Conservation (phyloP, 1,284 basidiomycete species). For the Cystobasidium pallidum region DNA sequence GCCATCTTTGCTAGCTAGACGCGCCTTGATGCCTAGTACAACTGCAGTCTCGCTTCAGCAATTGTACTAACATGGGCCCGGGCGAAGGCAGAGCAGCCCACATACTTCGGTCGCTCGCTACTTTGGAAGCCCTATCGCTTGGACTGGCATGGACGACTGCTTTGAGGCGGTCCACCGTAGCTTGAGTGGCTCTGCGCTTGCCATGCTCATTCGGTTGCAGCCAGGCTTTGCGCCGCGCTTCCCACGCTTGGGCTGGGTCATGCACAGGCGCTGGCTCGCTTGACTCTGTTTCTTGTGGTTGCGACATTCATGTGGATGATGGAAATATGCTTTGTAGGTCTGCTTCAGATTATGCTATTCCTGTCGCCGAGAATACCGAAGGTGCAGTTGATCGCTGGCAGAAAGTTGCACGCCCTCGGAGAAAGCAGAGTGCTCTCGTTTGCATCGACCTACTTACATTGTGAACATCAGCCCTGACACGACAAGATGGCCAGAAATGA, state of each 20-base stretch:
- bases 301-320: slow-evolving; percentile 20
- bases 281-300: slow-evolving; percentile 1
- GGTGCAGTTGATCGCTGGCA: neutral
- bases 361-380: neutral
- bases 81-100: neutral
- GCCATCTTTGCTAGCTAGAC: slow-evolving; percentile 19
- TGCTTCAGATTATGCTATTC: neutral
- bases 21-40: slow-evolving; percentile 27
- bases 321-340: neutral
- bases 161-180: slow-evolving; percentile 6
- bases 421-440: slow-evolving; percentile 17
- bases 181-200: slow-evolving; percentile 18
- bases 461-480: neutral
- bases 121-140: slow-evolving; percentile 5
- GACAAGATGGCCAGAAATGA: slow-evolving; percentile 78
- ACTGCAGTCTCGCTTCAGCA: neutral
- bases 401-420: neutral
- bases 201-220: slow-evolving; percentile 20
- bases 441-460: neutral
- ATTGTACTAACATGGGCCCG: too few species aligned
- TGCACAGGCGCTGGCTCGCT: slow-evolving; percentile 1
- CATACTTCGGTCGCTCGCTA: slow-evolving; percentile 16
- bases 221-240: slow-evolving; percentile 32
- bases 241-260: slow-evolving; percentile 32
- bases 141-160: neutral